phyloP scores from a whole-genome alignment of 371 early-diverging fungal genomes.

The Lichtheimia ramosa region DNA sequence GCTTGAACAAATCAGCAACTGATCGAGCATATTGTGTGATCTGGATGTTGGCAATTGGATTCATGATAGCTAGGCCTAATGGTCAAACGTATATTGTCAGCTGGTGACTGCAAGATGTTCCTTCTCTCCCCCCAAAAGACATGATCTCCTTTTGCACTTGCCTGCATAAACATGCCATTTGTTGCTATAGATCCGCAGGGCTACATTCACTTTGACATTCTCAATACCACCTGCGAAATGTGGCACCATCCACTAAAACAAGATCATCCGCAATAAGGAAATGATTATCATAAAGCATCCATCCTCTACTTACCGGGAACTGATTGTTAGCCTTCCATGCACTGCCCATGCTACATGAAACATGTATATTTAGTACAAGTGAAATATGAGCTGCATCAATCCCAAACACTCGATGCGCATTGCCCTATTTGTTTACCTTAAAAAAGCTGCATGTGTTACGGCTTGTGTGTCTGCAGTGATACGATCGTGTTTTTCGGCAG shows the following conservation, averaged over 20 bases:
- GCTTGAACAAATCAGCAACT: conserved; percentile 86
- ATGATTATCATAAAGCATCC: neutral
- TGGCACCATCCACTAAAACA: conserved; percentile 77
- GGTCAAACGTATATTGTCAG: neutral
- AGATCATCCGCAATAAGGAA: neutral
- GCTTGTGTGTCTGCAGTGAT: conserved; percentile 98
- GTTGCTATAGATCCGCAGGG: conserved; percentile 88
- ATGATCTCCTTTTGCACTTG: conserved; percentile 7
- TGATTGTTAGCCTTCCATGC: conserved; percentile 86
- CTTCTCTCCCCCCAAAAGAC: neutral
- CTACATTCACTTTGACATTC: conserved; percentile 92
- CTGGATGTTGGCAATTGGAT: conserved; percentile 86
- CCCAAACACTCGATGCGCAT: too few relatives aligned
- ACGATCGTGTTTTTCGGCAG: conserved; percentile 85
- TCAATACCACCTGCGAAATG: conserved; percentile 92
- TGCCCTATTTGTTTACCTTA: conserved; percentile 48
- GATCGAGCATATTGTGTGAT: conserved; percentile 86
- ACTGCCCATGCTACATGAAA: conserved; percentile 77
- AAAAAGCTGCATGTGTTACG: conserved; percentile 92
- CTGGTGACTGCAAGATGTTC: neutral
- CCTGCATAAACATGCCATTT: conserved; percentile 98
- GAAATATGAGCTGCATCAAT: neutral
- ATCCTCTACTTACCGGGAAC: conserved; percentile 69
- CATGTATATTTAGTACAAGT: neutral
- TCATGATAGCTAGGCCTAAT: conserved; percentile 86